Evolutionary conservation across 495 filamentous ascomycete genomes (phyloP).

Genomic region (Jackrogersella minutella): DNA sequence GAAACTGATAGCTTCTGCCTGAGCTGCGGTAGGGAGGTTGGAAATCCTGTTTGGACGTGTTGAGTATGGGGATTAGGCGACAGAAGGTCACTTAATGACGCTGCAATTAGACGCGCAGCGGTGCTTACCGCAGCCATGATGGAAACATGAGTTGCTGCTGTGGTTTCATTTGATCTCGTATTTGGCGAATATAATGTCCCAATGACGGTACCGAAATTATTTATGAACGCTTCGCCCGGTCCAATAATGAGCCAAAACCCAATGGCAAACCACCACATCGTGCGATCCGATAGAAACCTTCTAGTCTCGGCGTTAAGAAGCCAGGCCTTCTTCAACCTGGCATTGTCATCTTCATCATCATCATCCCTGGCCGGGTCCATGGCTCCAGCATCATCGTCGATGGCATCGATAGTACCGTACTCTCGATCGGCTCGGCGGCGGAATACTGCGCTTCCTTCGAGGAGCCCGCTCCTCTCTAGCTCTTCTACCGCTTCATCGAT

Average conservation of each 20-base stretch:
- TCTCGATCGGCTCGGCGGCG: conserved; percentile 46
- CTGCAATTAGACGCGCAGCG: conserved; percentile 82
- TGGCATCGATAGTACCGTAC: conserved; percentile 49
- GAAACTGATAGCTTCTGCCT: conserved; percentile 67
- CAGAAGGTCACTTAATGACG: conserved; percentile 85
- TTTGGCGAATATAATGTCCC: conserved; percentile 77
- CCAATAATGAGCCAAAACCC: conserved; percentile 96
- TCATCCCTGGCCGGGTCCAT: conserved; percentile 46
- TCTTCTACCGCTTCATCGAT: conserved; percentile 89
- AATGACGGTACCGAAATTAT: conserved; percentile 95
- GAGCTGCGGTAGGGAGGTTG: conserved; percentile 45
- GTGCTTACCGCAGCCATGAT: conserved; percentile 91
- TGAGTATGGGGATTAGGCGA: conserved; percentile 67
- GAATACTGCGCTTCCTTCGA: conserved; percentile 63
- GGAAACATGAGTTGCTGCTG: conserved; percentile 88
- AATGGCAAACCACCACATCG: conserved; percentile 92
- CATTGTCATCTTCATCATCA: conserved; percentile 66
- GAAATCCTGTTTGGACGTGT: conserved; percentile 50
- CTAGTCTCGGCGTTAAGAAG: conserved; percentile 87
- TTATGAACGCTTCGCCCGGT: conserved; percentile 95
- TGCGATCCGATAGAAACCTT: conserved; percentile 81
- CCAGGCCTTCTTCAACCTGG: conserved; percentile 79
- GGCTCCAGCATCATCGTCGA: conserved; percentile 50
- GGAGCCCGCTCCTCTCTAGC: conserved; percentile 81
- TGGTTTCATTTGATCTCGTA: conserved; percentile 59